A percentile compares a stretch with the other conserved stretches of the same genome.
These are phyloP conservation scores for Eucalyptus albens DNA, from an alignment of 345 rosid genomes.

Conservation along the genomic window DNA sequence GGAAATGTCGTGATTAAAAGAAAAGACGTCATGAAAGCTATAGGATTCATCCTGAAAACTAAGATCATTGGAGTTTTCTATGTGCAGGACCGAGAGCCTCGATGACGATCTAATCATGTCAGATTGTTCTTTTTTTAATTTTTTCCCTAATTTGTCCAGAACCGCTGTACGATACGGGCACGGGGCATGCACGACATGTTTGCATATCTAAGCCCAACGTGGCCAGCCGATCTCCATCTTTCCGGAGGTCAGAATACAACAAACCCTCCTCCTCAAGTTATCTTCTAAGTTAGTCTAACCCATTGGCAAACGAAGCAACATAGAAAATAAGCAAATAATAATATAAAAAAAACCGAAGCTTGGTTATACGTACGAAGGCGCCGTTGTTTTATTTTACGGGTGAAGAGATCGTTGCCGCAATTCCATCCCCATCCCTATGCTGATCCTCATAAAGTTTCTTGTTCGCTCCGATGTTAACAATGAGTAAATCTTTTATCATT, in stretches of 20 bases:
- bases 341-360: background rate
- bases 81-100: background rate
- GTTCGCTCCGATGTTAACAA: background rate
- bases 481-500: background rate
- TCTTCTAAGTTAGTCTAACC: background rate
- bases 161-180: background rate
- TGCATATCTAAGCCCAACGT: background rate
- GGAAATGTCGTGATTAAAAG: background rate
- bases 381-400: background rate
- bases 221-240: background rate
- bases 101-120: background rate
- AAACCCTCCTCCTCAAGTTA: background rate
- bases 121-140: fast-evolving
- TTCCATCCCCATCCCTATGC: background rate
- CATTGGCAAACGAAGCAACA: background rate
- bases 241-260: background rate
- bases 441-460: background rate
- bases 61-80: background rate
- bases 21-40: background rate
- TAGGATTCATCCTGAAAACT: background rate
- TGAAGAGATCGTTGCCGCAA: background rate
- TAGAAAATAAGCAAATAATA: no score
- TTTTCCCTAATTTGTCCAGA: background rate
- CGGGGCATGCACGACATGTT: background rate
- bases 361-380: background rate